These are phyloP conservation scores for Metahyphopichia silvanorum DNA, from an alignment of 805 yeast species.

Conservation along the genomic window DNA sequence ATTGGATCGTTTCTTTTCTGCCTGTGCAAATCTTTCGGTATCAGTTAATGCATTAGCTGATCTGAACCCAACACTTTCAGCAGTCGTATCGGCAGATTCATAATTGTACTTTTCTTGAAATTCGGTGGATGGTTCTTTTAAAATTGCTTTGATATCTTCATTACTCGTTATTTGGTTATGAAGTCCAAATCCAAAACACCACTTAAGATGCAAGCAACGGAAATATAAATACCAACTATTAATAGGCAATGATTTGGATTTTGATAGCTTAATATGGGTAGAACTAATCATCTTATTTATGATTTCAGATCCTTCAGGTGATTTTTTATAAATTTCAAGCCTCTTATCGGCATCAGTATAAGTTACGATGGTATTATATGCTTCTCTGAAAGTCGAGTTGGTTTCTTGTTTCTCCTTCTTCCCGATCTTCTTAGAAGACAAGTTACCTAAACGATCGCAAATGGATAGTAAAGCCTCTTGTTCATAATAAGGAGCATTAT, in stretches of 20 bases:
- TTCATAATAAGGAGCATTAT: conserved; percentile 51
- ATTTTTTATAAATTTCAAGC: conserved; percentile 32
- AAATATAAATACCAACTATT: conserved; percentile 50
- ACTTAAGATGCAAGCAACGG: conserved; percentile 46
- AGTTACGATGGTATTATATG: conserved; percentile 44
- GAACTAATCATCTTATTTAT: conserved; percentile 26
- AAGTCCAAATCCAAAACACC: conserved; percentile 51
- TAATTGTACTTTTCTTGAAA: conserved; percentile 15
- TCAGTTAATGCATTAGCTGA: conserved; percentile 5
- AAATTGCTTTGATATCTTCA: conserved; percentile 29
- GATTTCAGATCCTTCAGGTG: conserved; percentile 34
- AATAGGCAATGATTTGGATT: conserved; percentile 44
- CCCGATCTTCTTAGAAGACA: conserved; percentile 54
- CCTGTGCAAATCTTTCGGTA: conserved; percentile 14
- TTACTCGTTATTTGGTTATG: conserved; percentile 46
- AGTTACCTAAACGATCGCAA: conserved; percentile 42
- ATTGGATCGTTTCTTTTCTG: conserved; percentile 34
- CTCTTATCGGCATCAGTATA: conserved; percentile 32
- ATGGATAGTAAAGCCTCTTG: conserved; percentile 43
- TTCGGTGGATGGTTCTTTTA: conserved; percentile 30
- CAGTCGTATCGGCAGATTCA: conserved; percentile 10
- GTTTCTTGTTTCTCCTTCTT: conserved; percentile 62
- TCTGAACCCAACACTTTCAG: conserved; percentile 9
- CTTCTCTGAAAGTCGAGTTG: conserved; percentile 59
- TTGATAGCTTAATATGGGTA: conserved; percentile 41